phyloP scores from a whole-genome alignment of 2,329 filamentous ascomycete genomes.

The Mollisia scopiformis region DNA sequence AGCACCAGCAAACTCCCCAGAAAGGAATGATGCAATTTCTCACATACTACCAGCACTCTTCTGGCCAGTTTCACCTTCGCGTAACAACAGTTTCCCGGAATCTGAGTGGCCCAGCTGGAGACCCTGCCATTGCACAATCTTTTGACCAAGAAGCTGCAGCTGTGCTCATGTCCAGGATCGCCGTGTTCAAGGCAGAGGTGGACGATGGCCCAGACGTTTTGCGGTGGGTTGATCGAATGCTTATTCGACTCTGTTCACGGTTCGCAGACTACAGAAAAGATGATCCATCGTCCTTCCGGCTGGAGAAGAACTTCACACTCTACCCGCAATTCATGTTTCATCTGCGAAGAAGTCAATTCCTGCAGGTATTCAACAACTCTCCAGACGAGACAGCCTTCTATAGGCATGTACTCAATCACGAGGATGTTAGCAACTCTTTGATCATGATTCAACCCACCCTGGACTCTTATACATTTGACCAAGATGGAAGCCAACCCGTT shows the following conservation, averaged over 20 bases:
- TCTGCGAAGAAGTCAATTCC: slow-evolving; percentile 91
- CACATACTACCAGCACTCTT: slow-evolving; percentile 98
- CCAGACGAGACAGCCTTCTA: slow-evolving; percentile 99
- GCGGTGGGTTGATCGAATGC: slow-evolving; percentile 97
- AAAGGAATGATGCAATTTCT: slow-evolving; percentile 98
- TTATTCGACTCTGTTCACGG: slow-evolving; percentile 92
- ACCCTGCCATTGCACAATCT: slow-evolving; percentile 92
- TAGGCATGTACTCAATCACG: slow-evolving; percentile 93
- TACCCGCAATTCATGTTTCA: slow-evolving; percentile 99
- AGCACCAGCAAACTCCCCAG: slow-evolving; percentile 84
- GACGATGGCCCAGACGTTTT: slow-evolving; percentile 98
- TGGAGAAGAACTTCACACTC: slow-evolving; percentile 98
- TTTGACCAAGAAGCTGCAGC: slow-evolving; percentile 98
- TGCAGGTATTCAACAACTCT: slow-evolving; percentile 99
- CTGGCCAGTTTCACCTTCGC: slow-evolving; percentile 91
- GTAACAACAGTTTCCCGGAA: slow-evolving; percentile 93
- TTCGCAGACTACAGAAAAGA: slow-evolving; percentile 99
- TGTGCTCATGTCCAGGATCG: slow-evolving; percentile 98
- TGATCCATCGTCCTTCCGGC: slow-evolving; percentile 92
- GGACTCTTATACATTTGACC: slow-evolving; percentile 96
- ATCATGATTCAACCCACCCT: slow-evolving; percentile 99
- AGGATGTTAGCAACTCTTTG: slow-evolving; percentile 94
- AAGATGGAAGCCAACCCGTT: slow-evolving; percentile 91
- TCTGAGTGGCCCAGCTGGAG: slow-evolving; percentile 89
- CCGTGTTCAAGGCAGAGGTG: slow-evolving; percentile 97